Evolutionary conservation across 1,284 basidiomycete genomes (phyloP).

Genomic region (Naganishia sp.): DNA sequence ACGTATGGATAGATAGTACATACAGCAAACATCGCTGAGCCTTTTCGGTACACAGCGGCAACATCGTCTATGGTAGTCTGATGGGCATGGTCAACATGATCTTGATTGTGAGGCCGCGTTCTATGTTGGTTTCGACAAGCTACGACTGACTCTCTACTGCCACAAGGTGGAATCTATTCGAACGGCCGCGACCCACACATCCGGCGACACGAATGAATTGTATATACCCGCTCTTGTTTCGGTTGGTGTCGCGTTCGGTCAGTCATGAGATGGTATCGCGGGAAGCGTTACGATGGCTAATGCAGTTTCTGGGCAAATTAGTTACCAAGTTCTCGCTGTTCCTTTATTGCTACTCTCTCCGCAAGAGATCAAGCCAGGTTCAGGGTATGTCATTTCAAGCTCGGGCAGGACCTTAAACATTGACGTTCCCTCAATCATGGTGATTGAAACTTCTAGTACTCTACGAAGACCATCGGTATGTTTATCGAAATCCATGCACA

Average conservation of each 20-base stretch:
- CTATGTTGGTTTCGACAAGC: neutral
- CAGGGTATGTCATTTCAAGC: conserved; percentile 45
- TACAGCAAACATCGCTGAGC: neutral
- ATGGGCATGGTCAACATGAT: conserved; percentile 49
- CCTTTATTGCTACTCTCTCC: conserved; percentile 78
- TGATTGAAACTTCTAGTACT: conserved; percentile 58
- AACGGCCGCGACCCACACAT: conserved; percentile 64
- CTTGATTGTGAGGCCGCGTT: conserved; percentile 41
- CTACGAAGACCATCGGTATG: conserved; percentile 88
- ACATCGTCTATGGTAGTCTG: conserved; percentile 76
- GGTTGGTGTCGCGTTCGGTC: conserved; percentile 78
- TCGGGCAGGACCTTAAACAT: neutral
- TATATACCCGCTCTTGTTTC: conserved; percentile 79
- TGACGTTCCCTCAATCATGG: neutral
- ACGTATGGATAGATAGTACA: neutral
- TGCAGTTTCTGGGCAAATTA: conserved; percentile 43
- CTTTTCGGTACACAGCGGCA: conserved; percentile 59
- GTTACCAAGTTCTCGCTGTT: conserved; percentile 84
- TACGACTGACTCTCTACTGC: neutral
- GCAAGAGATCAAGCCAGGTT: conserved; percentile 82
- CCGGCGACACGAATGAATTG: conserved; percentile 65
- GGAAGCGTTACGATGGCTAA: neutral
- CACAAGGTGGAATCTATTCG: conserved; percentile 71
- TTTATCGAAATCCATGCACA: neutral
- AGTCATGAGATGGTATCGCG: conserved; percentile 31